Evolutionary conservation across 768 basidiomycete species (phyloP).

Genomic region (Lactarius tabidus): DNA sequence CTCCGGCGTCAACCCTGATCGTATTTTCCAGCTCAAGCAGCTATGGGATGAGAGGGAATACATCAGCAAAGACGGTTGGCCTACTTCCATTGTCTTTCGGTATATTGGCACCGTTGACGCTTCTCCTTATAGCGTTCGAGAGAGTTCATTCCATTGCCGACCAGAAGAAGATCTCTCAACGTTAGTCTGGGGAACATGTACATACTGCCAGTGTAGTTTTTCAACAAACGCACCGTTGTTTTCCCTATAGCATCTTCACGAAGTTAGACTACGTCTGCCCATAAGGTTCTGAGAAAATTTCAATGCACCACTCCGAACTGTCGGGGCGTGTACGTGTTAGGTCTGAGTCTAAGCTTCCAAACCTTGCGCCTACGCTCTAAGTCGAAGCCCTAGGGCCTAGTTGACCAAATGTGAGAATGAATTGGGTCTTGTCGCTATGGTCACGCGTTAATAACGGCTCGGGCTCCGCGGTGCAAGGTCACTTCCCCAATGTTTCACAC

Average conservation of each 20-base stretch:
- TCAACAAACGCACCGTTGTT: not conserved
- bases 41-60: constrained; percentile 18
- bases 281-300: not conserved
- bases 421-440: not conserved
- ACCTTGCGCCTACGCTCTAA: not conserved
- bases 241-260: not conserved
- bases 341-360: not conserved
- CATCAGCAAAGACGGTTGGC: constrained; percentile 21
- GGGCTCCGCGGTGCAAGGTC: not conserved
- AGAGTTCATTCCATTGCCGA: constrained; percentile 19
- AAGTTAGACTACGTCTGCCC: constrained; percentile 1
- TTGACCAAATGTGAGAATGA: not conserved
- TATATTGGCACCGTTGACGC: not conserved
- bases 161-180: constrained; percentile 18
- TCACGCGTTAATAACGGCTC: constrained; percentile 5
- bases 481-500: not conserved
- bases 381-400: not conserved
- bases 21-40: constrained; percentile 13
- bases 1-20: constrained; percentile 3
- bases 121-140: constrained; percentile 14
- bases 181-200: not conserved
- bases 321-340: not conserved
- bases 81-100: not conserved
- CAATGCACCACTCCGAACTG: not conserved
- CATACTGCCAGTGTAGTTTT: constrained; percentile 3